Percentiles rank a stretch among this genome's conserved stretches.
These are phyloP conservation scores for Hypoxylon sp. DNA, from an alignment of 2,329 filamentous ascomycete species.

Conservation along the genomic window DNA sequence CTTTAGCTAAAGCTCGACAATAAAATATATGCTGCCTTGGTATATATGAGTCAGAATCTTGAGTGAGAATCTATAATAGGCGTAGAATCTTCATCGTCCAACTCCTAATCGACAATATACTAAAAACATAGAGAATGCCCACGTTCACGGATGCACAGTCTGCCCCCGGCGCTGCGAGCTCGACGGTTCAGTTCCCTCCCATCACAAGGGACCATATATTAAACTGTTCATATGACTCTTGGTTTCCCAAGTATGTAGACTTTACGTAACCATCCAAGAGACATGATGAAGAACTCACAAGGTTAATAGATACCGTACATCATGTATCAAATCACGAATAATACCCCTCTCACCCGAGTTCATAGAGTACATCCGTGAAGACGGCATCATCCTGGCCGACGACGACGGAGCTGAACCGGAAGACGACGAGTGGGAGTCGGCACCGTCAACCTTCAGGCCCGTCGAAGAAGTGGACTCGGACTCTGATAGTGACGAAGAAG, in stretches of 20 bases:
- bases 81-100: neutral
- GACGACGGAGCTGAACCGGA: slow-evolving; percentile 70
- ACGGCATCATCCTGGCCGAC: slow-evolving; percentile 89
- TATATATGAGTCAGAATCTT: neutral
- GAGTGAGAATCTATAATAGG: neutral
- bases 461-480: slow-evolving; percentile 58
- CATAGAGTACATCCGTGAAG: slow-evolving; percentile 86
- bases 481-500: slow-evolving; percentile 66
- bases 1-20: neutral
- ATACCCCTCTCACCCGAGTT: slow-evolving; percentile 82
- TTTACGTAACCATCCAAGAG: neutral
- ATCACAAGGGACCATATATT: slow-evolving; percentile 88
- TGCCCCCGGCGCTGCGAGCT: slow-evolving; percentile 35
- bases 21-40: neutral
- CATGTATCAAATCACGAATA: slow-evolving; percentile 87
- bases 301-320: slow-evolving; percentile 73
- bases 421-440: slow-evolving; percentile 66
- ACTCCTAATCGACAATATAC: neutral
- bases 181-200: slow-evolving; percentile 73
- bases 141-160: slow-evolving; percentile 42
- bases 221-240: slow-evolving; percentile 92
- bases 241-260: slow-evolving; percentile 77
- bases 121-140: slow-evolving; percentile 42
- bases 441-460: slow-evolving; percentile 51
- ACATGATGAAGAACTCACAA: slow-evolving; percentile 22